These are phyloP conservation scores for Metschnikowia amazonensis DNA, from an alignment of 805 yeast genomes.

Conservation along the genomic window DNA sequence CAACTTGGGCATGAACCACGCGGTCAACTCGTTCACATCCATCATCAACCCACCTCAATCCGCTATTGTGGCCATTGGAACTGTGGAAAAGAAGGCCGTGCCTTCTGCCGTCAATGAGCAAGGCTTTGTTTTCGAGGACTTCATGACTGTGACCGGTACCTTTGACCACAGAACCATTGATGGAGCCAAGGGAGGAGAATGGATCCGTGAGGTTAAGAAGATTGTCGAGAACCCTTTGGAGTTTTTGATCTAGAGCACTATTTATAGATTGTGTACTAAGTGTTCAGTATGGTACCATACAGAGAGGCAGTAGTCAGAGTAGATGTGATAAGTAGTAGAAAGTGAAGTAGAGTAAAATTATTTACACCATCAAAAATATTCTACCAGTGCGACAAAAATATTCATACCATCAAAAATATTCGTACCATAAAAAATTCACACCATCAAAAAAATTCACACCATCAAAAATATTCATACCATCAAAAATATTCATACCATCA, in stretches of 20 bases:
- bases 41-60: constrained; percentile 98
- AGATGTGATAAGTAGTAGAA: too few relatives aligned
- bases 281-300: neutral
- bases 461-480: too few relatives aligned
- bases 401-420: too few relatives aligned
- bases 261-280: neutral
- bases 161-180: constrained; percentile 97
- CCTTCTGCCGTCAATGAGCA: constrained; percentile 87
- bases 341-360: too few relatives aligned
- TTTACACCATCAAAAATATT: too few relatives aligned
- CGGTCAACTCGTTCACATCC: constrained; percentile 89
- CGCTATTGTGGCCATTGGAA: constrained; percentile 90
- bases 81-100: constrained; percentile 86
- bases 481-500: too few relatives aligned
- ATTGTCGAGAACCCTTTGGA: constrained; percentile 95
- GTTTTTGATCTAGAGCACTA: constrained; percentile 49
- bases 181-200: constrained; percentile 98
- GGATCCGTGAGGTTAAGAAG: constrained; percentile 86
- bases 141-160: constrained; percentile 89
- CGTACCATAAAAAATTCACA: too few relatives aligned
- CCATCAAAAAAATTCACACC: too few relatives aligned
- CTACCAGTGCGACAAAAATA: too few relatives aligned
- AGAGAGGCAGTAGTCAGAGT: too few relatives aligned
- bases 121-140: constrained; percentile 90
- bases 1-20: constrained; percentile 97